Evolutionary conservation across 2,329 filamentous ascomycete species (phyloP).

Genomic region (Trichoderma sp.): DNA sequence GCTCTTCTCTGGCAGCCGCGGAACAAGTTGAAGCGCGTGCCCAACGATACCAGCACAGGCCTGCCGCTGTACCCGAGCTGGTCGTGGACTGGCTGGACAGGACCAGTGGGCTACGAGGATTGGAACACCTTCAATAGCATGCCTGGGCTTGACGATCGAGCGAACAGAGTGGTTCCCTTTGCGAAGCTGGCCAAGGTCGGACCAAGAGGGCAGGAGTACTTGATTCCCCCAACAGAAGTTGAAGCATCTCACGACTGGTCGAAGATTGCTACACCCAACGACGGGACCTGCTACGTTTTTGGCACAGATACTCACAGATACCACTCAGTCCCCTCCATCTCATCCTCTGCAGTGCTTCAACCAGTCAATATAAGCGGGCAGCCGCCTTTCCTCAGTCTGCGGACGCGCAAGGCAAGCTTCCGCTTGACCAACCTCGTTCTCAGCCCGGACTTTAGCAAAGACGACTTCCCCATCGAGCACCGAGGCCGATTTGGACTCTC

Average conservation of each 20-base stretch:
- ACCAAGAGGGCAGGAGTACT: neutral
- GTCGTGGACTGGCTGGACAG: slow-evolving; percentile 26
- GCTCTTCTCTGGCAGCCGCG: slow-evolving; percentile 24
- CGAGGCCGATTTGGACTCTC: slow-evolving; percentile 20
- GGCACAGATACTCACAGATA: neutral
- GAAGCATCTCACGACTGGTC: neutral
- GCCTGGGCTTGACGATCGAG: slow-evolving; percentile 5
- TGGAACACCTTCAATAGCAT: slow-evolving; percentile 21
- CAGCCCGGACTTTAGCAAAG: slow-evolving; percentile 12
- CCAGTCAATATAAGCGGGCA: neutral
- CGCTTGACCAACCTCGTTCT: neutral
- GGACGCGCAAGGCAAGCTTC: neutral
- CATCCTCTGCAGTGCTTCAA: neutral
- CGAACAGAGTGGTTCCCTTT: slow-evolving; percentile 10
- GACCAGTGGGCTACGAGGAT: slow-evolving; percentile 21
- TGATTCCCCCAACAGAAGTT: neutral
- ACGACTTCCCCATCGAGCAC: slow-evolving; percentile 9
- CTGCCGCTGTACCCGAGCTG: slow-evolving; percentile 19
- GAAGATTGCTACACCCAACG: neutral
- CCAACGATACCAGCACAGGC: neutral
- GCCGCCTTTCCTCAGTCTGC: neutral
- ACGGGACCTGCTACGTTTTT: neutral
- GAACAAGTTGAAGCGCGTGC: slow-evolving; percentile 9
- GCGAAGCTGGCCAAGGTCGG: neutral
- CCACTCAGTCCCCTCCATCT: neutral